Evolutionary conservation across 768 basidiomycete species (phyloP), one percentile per base, ranked within the genome.

Genomic region (Podaxis mareebaensis): DNA sequence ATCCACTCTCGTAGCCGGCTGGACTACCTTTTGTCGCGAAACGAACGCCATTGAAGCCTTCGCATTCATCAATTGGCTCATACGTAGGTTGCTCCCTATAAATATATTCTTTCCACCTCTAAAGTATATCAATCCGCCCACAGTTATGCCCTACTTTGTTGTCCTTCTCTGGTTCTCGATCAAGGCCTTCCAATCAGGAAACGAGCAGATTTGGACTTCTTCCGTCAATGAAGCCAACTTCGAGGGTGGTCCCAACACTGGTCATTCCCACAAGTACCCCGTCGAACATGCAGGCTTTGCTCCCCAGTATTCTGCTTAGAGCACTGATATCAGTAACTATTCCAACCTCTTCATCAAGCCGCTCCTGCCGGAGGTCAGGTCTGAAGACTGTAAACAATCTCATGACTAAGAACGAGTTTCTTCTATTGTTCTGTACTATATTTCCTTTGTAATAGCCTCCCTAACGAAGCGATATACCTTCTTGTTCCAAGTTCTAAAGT

Each of bases 41-140:
- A 67, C 76, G 8, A 61, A 73, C 26, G 80, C 74, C 10, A 66
- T 83, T 30, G 74, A 78, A 22, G 83, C 81, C 12, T 82, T 84
- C 63, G 67, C 75, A 8, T 80, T 81, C 75, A 66, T 84, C 24
- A 77, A 70, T 58, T 83, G 79, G 78, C 39, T 83, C 26, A 58
- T 72, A 12, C 72, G 82, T 82, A 60, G 60, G 80, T 77, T 13
- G 22, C 20, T 8, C 5, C 11, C 26, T 5, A 10, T 20, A 17
- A 36, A 10, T 30, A 2, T 7, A 48, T 46, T 51, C 36, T 30
- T 28, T 26, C n/a, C 10, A 4, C 48, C 46, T 61, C 44, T 64
- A 1, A 33, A 33, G 33, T 33, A 33, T 33, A 10, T 33, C 33
- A 48, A 52, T 30, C 49, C 30, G 24, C 22, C 48, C 13, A 44